A percentile compares a stretch with the other conserved stretches of the same genome.
Evolutionary conservation across 208 protist genomes (phyloP).

Genomic region (Zelonia costaricensis): DNA sequence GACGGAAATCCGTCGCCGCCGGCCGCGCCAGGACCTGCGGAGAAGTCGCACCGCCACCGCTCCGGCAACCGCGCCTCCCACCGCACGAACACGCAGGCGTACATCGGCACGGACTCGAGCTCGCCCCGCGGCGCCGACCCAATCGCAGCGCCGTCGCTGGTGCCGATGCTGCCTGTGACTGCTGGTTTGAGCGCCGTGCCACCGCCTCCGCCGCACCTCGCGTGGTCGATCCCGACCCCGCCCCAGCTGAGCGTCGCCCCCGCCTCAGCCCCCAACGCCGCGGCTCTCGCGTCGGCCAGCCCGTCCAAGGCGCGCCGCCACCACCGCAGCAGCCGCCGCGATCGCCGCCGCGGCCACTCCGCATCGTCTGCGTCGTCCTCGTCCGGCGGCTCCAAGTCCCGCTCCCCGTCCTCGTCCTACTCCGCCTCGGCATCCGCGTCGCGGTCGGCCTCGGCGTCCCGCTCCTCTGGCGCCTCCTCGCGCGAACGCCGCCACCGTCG

Average conservation of each 20-base stretch:
- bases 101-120: not conserved
- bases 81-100: not conserved
- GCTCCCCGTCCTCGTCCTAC: constrained; percentile 3
- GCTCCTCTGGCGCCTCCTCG: no score
- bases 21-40: constrained; percentile 3
- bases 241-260: not conserved
- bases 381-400: not conserved
- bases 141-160: not conserved
- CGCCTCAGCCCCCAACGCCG: not conserved
- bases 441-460: constrained; percentile 2
- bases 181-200: not conserved
- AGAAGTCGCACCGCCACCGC: constrained; percentile 5
- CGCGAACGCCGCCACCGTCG: constrained; percentile 5
- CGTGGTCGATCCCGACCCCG: not conserved
- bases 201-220: not conserved
- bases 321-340: constrained; percentile 11
- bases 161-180: not conserved
- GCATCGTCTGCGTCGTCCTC: constrained; percentile 3
- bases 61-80: not conserved
- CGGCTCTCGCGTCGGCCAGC: not conserved
- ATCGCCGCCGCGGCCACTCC: constrained; percentile 2
- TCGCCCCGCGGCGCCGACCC: not conserved
- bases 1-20: constrained; percentile 1
- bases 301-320: constrained; percentile 8
- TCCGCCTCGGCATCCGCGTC: constrained; percentile 1